Conservation (phyloP, 108 stramenopile genomes). For the Cyclotella kingstonii region DNA sequence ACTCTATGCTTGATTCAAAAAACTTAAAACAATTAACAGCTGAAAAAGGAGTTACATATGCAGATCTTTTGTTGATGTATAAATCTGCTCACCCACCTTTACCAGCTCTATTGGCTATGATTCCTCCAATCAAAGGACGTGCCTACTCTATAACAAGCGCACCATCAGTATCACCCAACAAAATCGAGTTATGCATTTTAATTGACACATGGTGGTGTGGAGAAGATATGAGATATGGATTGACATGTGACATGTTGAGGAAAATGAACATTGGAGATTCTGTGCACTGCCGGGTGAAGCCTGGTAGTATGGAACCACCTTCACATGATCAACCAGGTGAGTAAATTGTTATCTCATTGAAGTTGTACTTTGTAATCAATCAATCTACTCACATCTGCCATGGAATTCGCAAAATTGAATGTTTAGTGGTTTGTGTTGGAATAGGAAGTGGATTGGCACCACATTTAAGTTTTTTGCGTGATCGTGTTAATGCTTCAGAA, state of each 20-base stretch:
- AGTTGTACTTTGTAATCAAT: neutral
- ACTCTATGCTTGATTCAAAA: constrained; percentile 40
- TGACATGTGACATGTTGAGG: constrained; percentile 61
- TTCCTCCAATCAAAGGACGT: constrained; percentile 82
- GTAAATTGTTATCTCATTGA: neutral
- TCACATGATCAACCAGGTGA: constrained; percentile 43
- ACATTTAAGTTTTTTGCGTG: constrained; percentile 84
- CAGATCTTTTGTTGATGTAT: constrained; percentile 48
- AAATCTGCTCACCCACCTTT: constrained; percentile 57
- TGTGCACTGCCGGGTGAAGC: constrained; percentile 56
- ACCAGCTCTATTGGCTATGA: constrained; percentile 56
- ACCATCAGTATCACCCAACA: constrained; percentile 40
- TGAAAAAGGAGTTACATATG: constrained; percentile 50
- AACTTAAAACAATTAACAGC: constrained; percentile 38
- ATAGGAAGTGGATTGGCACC: constrained; percentile 91
- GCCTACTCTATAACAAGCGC: constrained; percentile 86
- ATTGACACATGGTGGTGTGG: constrained; percentile 67
- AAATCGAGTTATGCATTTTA: constrained; percentile 53
- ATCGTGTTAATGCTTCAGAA: constrained; percentile 57
- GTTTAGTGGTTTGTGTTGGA: constrained; percentile 74
- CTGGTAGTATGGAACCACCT: constrained; percentile 65
- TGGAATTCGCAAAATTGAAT: neutral
- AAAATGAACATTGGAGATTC: constrained; percentile 42
- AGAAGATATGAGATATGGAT: constrained; percentile 48
- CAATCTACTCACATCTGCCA: neutral